phyloP scores from a whole-genome alignment of 805 yeast species.

The Candida namnaoensis region DNA sequence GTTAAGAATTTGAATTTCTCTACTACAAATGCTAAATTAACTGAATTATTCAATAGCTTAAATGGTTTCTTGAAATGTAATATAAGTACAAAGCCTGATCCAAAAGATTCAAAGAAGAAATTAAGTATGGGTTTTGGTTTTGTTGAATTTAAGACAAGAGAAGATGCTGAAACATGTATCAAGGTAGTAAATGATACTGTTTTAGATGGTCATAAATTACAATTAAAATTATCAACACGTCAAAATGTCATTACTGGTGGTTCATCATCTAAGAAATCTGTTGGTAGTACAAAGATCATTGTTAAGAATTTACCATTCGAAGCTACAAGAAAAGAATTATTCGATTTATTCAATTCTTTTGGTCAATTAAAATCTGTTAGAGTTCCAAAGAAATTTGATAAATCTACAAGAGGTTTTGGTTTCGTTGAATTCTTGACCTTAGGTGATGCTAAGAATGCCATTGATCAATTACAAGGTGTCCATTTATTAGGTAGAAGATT shows the following conservation, averaged over 20 bases:
- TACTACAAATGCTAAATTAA: slow-evolving; percentile 53
- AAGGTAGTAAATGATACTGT: slow-evolving; percentile 63
- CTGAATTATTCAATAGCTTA: slow-evolving; percentile 55
- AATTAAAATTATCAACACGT: slow-evolving; percentile 83
- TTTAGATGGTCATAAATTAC: slow-evolving; percentile 84
- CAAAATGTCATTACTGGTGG: slow-evolving; percentile 31
- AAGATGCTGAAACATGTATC: slow-evolving; percentile 73
- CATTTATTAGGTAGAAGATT: slow-evolving; percentile 93
- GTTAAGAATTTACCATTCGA: slow-evolving; percentile 97
- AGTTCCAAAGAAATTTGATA: slow-evolving; percentile 93
- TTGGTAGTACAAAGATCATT: slow-evolving; percentile 61
- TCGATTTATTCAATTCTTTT: slow-evolving; percentile 86
- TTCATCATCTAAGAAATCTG: slow-evolving; percentile 6
- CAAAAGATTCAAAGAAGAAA: slow-evolving; percentile 55
- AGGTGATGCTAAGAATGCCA: slow-evolving; percentile 89
- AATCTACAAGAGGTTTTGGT: slow-evolving; percentile 94
- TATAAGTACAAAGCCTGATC: slow-evolving; percentile 82
- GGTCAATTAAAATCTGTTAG: slow-evolving; percentile 93
- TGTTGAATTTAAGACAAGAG: slow-evolving; percentile 76
- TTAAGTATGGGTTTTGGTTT: slow-evolving; percentile 97
- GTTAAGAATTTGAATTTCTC: slow-evolving; percentile 87
- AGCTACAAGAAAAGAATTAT: slow-evolving; percentile 87
- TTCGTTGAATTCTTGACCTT: slow-evolving; percentile 85
- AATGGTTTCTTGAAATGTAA: slow-evolving; percentile 78
- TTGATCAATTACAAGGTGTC: slow-evolving; percentile 90